phyloP scores from a whole-genome alignment of 768 basidiomycete genomes.

The Leccinum boreale region DNA sequence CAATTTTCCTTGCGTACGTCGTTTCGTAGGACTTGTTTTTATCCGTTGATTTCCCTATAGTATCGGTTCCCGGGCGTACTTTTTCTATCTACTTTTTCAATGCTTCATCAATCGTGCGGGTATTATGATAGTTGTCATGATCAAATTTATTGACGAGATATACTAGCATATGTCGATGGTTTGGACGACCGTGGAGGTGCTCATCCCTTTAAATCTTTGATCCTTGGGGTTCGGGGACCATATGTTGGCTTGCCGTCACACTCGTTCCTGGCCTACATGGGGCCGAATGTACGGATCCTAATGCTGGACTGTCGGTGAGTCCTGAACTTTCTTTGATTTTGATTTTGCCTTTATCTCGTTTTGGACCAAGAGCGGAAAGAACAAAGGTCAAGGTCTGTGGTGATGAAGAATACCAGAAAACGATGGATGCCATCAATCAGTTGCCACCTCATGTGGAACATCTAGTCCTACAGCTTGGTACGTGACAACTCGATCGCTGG shows the following conservation, averaged over 20 bases:
- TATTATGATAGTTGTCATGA: background rate
- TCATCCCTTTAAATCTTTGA: slow-evolving; percentile 66
- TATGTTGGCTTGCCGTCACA: slow-evolving; percentile 82
- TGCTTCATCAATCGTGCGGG: slow-evolving; percentile 76
- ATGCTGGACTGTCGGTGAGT: slow-evolving; percentile 79
- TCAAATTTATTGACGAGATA: background rate
- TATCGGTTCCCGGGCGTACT: slow-evolving; percentile 83
- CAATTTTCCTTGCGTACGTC: slow-evolving; percentile 65
- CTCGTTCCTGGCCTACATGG: slow-evolving; percentile 76
- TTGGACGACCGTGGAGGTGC: slow-evolving; percentile 53
- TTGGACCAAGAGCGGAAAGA: slow-evolving; percentile 68
- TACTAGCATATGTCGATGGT: slow-evolving; percentile 55
- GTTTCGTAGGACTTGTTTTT: background rate
- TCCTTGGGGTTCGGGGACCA: slow-evolving; percentile 74
- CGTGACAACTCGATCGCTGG: background rate
- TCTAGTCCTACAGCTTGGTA: slow-evolving; percentile 78
- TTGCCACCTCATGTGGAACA: slow-evolving; percentile 75
- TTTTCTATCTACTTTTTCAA: slow-evolving; percentile 93
- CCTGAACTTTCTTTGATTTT: background rate
- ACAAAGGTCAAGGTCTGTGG: slow-evolving; percentile 82
- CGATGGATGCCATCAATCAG: slow-evolving; percentile 58
- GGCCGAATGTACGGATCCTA: slow-evolving; percentile 71
- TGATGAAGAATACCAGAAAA: slow-evolving; percentile 61
- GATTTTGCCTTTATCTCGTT: slow-evolving; percentile 1
- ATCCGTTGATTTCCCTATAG: slow-evolving; percentile 32